These are phyloP conservation scores for Aspergillus thermomutatus DNA, from an alignment of 2,329 filamentous ascomycete genomes.

Conservation along the genomic window DNA sequence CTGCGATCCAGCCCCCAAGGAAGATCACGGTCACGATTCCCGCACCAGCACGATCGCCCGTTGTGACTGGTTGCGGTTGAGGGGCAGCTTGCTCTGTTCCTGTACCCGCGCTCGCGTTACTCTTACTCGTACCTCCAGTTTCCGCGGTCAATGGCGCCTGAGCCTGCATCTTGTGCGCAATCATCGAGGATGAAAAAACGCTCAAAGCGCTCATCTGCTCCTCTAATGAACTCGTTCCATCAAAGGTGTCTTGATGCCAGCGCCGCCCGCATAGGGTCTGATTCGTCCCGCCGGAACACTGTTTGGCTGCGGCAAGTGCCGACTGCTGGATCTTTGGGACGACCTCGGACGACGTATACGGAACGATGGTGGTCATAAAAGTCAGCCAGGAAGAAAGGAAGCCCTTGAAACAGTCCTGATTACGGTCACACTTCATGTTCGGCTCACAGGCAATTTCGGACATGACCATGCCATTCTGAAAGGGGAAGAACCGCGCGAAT, in stretches of 20 bases:
- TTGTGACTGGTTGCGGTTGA: constrained; percentile 24
- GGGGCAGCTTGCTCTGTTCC: constrained; percentile 7
- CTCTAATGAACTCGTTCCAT: constrained; percentile 36
- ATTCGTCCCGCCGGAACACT: constrained; percentile 59
- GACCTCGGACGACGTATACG: constrained; percentile 54
- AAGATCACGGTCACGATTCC: constrained; percentile 33
- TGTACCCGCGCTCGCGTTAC: constrained; percentile 43
- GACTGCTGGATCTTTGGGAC: constrained; percentile 58
- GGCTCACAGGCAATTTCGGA: constrained; percentile 67
- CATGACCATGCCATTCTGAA: constrained; percentile 51
- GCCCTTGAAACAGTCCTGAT: constrained; percentile 72
- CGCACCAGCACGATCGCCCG: constrained; percentile 37
- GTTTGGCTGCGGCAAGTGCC: constrained; percentile 57
- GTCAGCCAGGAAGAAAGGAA: constrained; percentile 67
- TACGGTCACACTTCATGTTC: constrained; percentile 60
- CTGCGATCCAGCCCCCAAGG: constrained; percentile 23
- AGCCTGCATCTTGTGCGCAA: constrained; percentile 22
- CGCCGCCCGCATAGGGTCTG: constrained; percentile 54
- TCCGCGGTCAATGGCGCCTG: constrained; percentile 42
- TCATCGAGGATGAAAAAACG: constrained; percentile 30
- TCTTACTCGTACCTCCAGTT: constrained; percentile 58
- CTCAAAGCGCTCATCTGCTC: constrained; percentile 42
- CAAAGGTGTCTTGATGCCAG: constrained; percentile 39
- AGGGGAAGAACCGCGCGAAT: constrained; percentile 53
- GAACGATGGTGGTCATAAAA: constrained; percentile 59